Conservation (phyloP, 2,329 filamentous ascomycete species). For the Didymella sp. region DNA sequence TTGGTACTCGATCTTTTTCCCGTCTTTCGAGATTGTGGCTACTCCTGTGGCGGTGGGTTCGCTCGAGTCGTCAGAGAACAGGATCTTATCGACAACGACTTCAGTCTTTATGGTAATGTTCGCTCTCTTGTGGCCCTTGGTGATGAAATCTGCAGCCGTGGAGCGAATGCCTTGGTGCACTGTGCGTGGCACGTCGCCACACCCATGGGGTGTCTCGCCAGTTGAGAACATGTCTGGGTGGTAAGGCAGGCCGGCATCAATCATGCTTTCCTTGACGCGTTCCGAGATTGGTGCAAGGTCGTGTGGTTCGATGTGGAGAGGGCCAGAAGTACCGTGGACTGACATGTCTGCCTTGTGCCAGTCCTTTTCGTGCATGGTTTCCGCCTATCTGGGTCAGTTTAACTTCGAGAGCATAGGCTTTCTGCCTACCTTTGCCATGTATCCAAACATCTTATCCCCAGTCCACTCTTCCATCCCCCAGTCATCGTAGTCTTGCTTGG, state of each 20-base stretch:
- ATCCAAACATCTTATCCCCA: slow-evolving; percentile 63
- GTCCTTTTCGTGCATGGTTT: slow-evolving; percentile 64
- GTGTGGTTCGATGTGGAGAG: slow-evolving; percentile 64
- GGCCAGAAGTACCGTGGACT: slow-evolving; percentile 57
- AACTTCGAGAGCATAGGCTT: fast-evolving
- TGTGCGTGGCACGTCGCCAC: slow-evolving; percentile 42
- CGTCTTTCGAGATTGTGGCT: slow-evolving; percentile 52
- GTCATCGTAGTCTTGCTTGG: slow-evolving; percentile 61
- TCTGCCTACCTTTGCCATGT: slow-evolving; percentile 59
- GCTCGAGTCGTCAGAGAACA: slow-evolving; percentile 49
- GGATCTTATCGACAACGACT: slow-evolving; percentile 52
- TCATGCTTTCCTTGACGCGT: slow-evolving; percentile 61
- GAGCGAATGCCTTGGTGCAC: slow-evolving; percentile 41
- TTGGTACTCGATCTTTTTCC: slow-evolving; percentile 46
- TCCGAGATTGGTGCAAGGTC: slow-evolving; percentile 66
- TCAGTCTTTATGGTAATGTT: slow-evolving; percentile 47
- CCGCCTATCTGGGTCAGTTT: slow-evolving; percentile 46
- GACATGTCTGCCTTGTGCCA: slow-evolving; percentile 61
- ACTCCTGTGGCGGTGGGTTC: slow-evolving; percentile 58
- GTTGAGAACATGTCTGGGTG: slow-evolving; percentile 66
- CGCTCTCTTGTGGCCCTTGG: slow-evolving; percentile 49
- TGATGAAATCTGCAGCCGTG: slow-evolving; percentile 49
- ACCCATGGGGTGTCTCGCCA: slow-evolving; percentile 43
- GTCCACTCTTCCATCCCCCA: slow-evolving; percentile 64
- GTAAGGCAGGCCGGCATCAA: slow-evolving; percentile 62